Percentiles rank a stretch among this genome's conserved stretches.
Evolutionary conservation across 257 asterid species (phyloP).

Genomic region (Nicotiana otophora): DNA sequence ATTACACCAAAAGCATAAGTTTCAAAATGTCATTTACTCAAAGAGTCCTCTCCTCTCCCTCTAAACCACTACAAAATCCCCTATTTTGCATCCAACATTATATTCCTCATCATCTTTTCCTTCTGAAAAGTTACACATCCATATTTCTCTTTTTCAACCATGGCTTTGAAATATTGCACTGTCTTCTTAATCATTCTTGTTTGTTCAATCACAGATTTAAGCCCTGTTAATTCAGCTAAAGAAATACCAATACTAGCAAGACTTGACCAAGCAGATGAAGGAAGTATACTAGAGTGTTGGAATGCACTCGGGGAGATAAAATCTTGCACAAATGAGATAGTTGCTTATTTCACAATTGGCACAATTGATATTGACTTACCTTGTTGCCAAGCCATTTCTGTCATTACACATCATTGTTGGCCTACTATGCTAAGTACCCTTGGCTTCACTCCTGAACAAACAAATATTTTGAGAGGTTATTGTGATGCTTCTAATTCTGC

Average conservation of each 20-base stretch:
- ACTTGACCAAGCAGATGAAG: background rate
- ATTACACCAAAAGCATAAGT: background rate
- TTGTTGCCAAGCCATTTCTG: constrained; percentile 21
- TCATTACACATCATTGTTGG: constrained; percentile 25
- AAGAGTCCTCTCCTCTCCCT: constrained; percentile 13
- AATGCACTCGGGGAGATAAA: constrained; percentile 18
- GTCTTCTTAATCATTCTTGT: background rate
- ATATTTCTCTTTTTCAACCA: background rate
- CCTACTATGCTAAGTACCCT: constrained; percentile 14
- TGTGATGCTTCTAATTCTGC: constrained; percentile 9
- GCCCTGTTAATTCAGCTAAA: background rate
- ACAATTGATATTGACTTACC: constrained; percentile 11
- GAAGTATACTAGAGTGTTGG: constrained; percentile 14
- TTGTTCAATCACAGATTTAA: background rate
- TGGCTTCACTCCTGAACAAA: constrained; percentile 15
- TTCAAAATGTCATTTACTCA: constrained; percentile 5
- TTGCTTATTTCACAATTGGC: constrained; percentile 12
- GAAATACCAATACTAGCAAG: background rate
- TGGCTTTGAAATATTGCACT: constrained; percentile 11
- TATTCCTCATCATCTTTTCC: background rate
- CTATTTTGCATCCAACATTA: background rate
- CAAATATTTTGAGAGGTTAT: constrained; percentile 11
- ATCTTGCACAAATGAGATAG: constrained; percentile 22
- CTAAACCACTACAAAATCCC: constrained; percentile 14
- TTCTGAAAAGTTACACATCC: background rate